Evolutionary conservation across 768 basidiomycete genomes (phyloP).

Genomic region (Pisolithus marmoratus): DNA sequence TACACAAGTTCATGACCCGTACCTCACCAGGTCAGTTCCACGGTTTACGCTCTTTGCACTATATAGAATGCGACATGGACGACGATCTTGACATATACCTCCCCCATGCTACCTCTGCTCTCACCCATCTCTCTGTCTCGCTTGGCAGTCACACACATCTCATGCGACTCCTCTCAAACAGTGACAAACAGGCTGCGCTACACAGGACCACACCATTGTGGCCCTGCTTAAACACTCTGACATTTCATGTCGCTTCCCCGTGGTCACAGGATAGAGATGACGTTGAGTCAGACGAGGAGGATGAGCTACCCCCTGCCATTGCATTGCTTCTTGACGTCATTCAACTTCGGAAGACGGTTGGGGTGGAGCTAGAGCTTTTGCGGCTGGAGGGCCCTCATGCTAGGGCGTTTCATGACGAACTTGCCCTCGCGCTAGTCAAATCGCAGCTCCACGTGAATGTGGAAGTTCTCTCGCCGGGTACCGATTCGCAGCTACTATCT

Average conservation of each 20-base stretch:
- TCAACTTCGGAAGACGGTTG: constrained; percentile 26
- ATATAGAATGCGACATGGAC: constrained; percentile 31
- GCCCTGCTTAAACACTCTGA: constrained; percentile 25
- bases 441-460: constrained; percentile 21
- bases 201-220: constrained; percentile 26
- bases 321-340: constrained; percentile 27
- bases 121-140: constrained; percentile 30
- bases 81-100: constrained; percentile 32
- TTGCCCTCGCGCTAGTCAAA: constrained; percentile 20
- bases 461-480: constrained; percentile 12
- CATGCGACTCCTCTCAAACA: constrained; percentile 27
- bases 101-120: constrained; percentile 26
- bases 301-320: constrained; percentile 25
- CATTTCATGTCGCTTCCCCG: constrained; percentile 22
- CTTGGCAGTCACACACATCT: constrained; percentile 28
- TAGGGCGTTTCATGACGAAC: constrained; percentile 21
- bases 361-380: constrained; percentile 18
- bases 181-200: constrained; percentile 29
- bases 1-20: constrained; percentile 32
- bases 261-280: constrained; percentile 29
- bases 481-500: constrained; percentile 12
- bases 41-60: constrained; percentile 26
- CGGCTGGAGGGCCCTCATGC: constrained; percentile 23
- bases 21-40: constrained; percentile 30
- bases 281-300: constrained; percentile 25